Evolutionary conservation across 805 yeast species (phyloP), one percentile per base, ranked within the genome.

Genomic region (Starmerella bacillaris): DNA sequence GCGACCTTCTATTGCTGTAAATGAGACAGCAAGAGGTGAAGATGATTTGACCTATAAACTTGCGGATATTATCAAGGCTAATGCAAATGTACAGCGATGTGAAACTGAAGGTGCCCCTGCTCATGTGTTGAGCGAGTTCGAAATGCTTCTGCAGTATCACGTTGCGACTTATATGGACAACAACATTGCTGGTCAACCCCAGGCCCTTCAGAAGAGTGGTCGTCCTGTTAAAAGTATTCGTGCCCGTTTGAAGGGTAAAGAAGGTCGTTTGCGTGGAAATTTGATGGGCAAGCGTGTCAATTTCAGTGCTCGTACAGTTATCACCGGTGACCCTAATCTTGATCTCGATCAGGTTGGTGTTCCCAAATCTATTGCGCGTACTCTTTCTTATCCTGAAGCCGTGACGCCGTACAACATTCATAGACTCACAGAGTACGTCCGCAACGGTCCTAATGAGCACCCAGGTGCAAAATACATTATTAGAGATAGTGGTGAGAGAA

Each of bases 231-330:
- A 89, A 57, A 82, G 95, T 30, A 89, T 89, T 50, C 75, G 99
- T 63, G 96, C 99, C n/a, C 84, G 99, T 65, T 68, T 89, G 50
- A 89, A 89, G 76, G 98, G 99, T 64, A 89, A 89, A 51, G 99
- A 89, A 64, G 98, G 99, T 42, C 30, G 41, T 21, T 89, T 89
- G 67, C 73, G 99, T 65, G 89, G 86, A 56, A 94, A 89, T 54
- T 89, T 89, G 98, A 89, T 89, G 99, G 99, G 99, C 56, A 89
- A 89, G 68, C 89, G 98, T 69, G 99, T 89, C 40, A 95, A 89
- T 58, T 89, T 83, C 54, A 86, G 96, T 27, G 98, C 98, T 7
- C 82, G 98, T 65, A 84, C 98, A 2, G 99, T 89, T 52, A 89
- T 89, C 65, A 84, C 98, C 7, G 96, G 96, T 4, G 99, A 89